phyloP scores from a whole-genome alignment of 1,284 basidiomycete genomes.

The Schizophyllum commune region DNA sequence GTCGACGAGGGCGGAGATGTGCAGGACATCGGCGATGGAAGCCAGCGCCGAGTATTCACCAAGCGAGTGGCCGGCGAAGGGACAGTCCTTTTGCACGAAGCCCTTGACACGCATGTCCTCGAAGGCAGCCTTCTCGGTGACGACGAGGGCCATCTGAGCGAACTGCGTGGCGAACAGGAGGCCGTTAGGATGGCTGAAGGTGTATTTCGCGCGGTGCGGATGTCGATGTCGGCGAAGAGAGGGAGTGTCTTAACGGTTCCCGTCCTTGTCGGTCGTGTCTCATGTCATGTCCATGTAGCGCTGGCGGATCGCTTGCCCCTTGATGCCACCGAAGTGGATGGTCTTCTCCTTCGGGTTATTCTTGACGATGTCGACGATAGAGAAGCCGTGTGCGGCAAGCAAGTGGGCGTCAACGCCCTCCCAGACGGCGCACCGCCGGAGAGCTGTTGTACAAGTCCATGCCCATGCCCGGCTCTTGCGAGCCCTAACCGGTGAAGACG shows the following conservation, averaged over 20 bases:
- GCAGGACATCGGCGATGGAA: slow-evolving; percentile 92
- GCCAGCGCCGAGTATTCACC: slow-evolving; percentile 98
- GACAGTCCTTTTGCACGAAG: slow-evolving; percentile 85
- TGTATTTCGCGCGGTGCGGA: slow-evolving; percentile 91
- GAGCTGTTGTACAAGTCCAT: slow-evolving; percentile 97
- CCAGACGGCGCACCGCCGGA: slow-evolving; percentile 94
- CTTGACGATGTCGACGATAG: slow-evolving; percentile 97
- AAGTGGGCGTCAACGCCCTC: slow-evolving; percentile 93
- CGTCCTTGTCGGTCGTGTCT: slow-evolving; percentile 93
- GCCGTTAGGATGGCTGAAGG: slow-evolving; percentile 94
- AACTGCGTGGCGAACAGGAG: slow-evolving; percentile 97
- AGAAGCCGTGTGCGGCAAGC: slow-evolving; percentile 93
- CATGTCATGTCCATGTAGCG: slow-evolving; percentile 99
- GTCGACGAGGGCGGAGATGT: slow-evolving; percentile 93
- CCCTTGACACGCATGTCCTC: slow-evolving; percentile 98
- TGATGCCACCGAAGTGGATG: slow-evolving; percentile 98
- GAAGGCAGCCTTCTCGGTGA: slow-evolving; percentile 96
- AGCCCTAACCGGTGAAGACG: slow-evolving; percentile 98
- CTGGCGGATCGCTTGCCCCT: slow-evolving; percentile 94
- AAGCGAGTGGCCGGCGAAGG: slow-evolving; percentile 96
- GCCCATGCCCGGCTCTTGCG: slow-evolving; percentile 97
- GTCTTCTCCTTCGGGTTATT: slow-evolving; percentile 97
- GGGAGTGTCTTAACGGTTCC: slow-evolving; percentile 91
- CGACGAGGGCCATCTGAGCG: slow-evolving; percentile 95
- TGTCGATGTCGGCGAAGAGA: slow-evolving; percentile 88